Evolutionary conservation across 345 rosid species (phyloP), one percentile per base, ranked within the genome.

Genomic region (Brassica juncea): DNA sequence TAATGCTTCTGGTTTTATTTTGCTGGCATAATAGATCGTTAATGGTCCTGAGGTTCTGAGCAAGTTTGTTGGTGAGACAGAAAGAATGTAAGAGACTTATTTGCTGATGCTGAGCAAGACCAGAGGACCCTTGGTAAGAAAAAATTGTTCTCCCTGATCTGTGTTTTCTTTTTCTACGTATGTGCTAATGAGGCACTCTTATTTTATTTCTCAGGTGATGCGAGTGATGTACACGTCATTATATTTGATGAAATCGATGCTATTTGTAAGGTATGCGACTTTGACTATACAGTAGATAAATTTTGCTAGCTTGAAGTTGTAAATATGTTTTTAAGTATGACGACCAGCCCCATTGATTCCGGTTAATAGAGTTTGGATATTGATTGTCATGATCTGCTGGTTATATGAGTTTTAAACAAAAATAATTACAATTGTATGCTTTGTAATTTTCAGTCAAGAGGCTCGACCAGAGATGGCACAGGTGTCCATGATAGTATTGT

Each of bases 221-320:
- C 93, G 77, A 92, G 98, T 83, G 98, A 93, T 35, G 79, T 93
- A 87, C 99, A 96, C 85, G 98, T 96, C 69, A 92, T 96, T 73
- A 92, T 96, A 34, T 96, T 96, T 87, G 97, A 96, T 83, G 99
- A 96, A 84, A 96, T 96, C 88, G 99, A 96, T 92, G 98, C 99
- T 75, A 93, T 96, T 63, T 96, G 99, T 81, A 96, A 96, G 99
- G 99, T 96, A 88, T 71, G 79, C 54, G 23, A 47, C 66, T 72
- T 15, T 3, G 5, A 12, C 10, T 28, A 28, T 12, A 30, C n/a
- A 27, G 66, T 32, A 61, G 35, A 74, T 58, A 66, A 31, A 21
- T 57, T 19, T 68, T 54, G 74, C 47, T 34, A n/a, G 25, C 23
- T 39, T 59, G 69, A 14, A 59, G 70, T 32, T 57, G 19, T 8